phyloP scores from a whole-genome alignment of 306 rosid genomes.

The Ochetophila trinervis region DNA sequence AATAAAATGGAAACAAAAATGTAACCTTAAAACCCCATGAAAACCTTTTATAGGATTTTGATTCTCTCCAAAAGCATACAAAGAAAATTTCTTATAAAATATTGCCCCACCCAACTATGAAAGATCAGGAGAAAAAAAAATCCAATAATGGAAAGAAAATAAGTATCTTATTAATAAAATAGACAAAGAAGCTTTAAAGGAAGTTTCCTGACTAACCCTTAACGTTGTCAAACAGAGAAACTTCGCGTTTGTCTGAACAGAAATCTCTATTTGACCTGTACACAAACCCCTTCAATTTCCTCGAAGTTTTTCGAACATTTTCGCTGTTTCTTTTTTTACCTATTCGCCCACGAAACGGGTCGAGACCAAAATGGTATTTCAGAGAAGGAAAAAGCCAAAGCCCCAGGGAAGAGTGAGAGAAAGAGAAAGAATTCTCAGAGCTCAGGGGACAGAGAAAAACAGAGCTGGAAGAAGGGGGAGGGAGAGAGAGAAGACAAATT shows the following conservation, averaged over 20 bases:
- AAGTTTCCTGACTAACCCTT: conserved; percentile 1
- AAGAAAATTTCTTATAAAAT: not conserved
- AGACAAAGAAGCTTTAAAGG: not conserved
- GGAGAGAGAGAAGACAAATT: not conserved
- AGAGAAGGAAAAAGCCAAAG: conserved; percentile 30
- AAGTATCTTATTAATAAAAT: not conserved
- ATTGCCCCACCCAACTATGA: not conserved
- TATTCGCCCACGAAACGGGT: not conserved
- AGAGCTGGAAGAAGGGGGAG: conserved; percentile 6
- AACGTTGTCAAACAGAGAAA: conserved; percentile 22
- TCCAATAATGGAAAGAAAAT: not conserved
- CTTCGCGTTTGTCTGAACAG: not conserved
- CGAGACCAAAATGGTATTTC: conserved; percentile 14
- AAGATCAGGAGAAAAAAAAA: not conserved
- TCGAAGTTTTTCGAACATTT: conserved; percentile 1
- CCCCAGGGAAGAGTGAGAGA: not conserved
- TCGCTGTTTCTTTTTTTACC: not conserved
- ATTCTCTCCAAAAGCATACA: not conserved
- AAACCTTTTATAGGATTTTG: conserved; percentile 4
- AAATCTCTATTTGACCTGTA: conserved; percentile 5
- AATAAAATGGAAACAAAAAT: not conserved
- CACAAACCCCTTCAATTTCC: conserved; percentile 15
- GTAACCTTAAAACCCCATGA: not conserved
- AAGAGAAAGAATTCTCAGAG: not conserved
- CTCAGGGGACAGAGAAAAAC: not conserved